phyloP scores from a whole-genome alignment of 345 rosid genomes.

The Populus pruinosa region DNA sequence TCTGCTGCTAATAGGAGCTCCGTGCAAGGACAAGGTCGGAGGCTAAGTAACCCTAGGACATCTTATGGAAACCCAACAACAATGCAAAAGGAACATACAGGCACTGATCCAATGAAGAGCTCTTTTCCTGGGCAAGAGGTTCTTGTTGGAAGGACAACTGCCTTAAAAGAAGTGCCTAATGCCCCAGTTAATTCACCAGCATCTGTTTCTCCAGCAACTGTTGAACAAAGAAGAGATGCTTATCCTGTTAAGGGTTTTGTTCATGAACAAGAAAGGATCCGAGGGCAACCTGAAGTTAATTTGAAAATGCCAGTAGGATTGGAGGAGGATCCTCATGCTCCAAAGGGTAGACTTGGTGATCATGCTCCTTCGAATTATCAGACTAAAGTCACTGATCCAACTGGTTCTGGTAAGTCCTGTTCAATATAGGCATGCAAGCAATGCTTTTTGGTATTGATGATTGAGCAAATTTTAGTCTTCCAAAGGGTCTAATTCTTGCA shows the following conservation, averaged over 20 bases:
- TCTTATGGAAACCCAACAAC: slow-evolving; percentile 22
- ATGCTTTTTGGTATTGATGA: neutral
- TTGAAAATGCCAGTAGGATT: slow-evolving; percentile 34
- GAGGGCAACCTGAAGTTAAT: slow-evolving; percentile 36
- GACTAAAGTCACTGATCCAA: slow-evolving; percentile 53
- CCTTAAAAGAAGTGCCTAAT: slow-evolving; percentile 21
- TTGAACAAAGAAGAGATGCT: slow-evolving; percentile 7
- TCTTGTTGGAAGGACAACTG: slow-evolving; percentile 12
- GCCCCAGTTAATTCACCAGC: slow-evolving; percentile 35
- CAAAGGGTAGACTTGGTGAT: slow-evolving; percentile 22
- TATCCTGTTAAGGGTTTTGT: slow-evolving; percentile 31
- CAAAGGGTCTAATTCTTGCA: neutral
- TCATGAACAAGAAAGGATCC: slow-evolving; percentile 24
- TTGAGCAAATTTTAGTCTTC: neutral
- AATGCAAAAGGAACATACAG: slow-evolving; percentile 12
- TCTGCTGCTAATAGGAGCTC: slow-evolving; percentile 18
- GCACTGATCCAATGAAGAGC: slow-evolving; percentile 6
- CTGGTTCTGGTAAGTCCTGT: slow-evolving; percentile 32
- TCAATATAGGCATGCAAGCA: neutral
- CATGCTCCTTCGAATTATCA: slow-evolving; percentile 46
- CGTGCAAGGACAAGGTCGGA: slow-evolving; percentile 22
- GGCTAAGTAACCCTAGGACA: slow-evolving; percentile 19
- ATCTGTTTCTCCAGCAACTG: neutral
- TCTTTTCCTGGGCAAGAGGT: neutral
- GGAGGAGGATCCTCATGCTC: slow-evolving; percentile 60